Conservation (phyloP, 192 early-diverging fungal species). For the Chytriomyces sp. region DNA sequence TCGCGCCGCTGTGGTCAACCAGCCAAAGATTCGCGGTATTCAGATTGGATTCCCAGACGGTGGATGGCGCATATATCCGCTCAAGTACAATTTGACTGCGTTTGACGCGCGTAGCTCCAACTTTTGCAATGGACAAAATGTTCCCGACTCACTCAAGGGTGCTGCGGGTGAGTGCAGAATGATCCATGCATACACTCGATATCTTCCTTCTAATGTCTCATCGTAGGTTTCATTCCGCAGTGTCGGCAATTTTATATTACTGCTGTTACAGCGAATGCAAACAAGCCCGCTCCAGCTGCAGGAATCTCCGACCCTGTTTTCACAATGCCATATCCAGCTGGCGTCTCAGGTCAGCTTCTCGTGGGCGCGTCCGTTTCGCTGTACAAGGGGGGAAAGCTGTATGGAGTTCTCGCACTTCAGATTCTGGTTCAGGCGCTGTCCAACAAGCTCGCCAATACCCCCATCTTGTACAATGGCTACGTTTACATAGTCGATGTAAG, state of each 20-base stretch:
- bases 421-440: slow-evolving; percentile 12
- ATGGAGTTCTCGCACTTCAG: slow-evolving; percentile 25
- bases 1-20: slow-evolving; percentile 8
- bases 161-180: background rate
- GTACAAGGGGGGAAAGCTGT: background rate
- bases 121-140: slow-evolving; percentile 13
- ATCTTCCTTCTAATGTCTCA: background rate
- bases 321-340: slow-evolving; percentile 22
- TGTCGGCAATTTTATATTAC: slow-evolving; percentile 27
- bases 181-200: no score
- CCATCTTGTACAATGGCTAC: slow-evolving; percentile 18
- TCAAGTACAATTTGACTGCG: slow-evolving; percentile 11
- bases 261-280: background rate
- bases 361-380: slow-evolving; percentile 16
- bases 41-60: slow-evolving; percentile 22
- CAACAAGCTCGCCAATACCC: slow-evolving; percentile 12
- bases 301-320: slow-evolving; percentile 1
- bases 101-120: background rate
- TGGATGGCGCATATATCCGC: slow-evolving; percentile 29
- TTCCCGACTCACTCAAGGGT: background rate
- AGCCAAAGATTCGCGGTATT: slow-evolving; percentile 7
- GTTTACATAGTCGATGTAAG: slow-evolving; percentile 31
- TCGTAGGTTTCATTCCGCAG: slow-evolving; percentile 9
- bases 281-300: background rate
- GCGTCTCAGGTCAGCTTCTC: background rate